phyloP scores from a whole-genome alignment of 1,284 basidiomycete species.

The Cryptococcus sp. region DNA sequence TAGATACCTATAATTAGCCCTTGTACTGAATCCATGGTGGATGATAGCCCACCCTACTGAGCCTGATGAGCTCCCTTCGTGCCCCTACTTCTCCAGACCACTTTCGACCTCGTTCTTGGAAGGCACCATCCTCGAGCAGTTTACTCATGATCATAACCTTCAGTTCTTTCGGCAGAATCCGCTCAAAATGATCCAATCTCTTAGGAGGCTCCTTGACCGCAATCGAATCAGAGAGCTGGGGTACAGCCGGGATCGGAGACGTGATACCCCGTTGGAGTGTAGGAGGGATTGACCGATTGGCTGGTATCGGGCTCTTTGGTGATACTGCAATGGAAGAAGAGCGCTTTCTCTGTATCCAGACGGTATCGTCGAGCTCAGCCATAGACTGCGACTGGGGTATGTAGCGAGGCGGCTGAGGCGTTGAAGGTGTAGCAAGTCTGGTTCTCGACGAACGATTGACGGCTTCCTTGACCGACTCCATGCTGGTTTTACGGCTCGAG shows the following conservation, averaged over 20 bases:
- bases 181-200: conserved; percentile 36
- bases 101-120: conserved; percentile 53
- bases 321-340: not conserved
- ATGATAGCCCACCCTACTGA: conserved; percentile 63
- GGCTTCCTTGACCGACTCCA: too few relatives aligned
- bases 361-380: not conserved
- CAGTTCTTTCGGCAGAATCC: conserved; percentile 67
- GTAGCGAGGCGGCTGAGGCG: too few relatives aligned
- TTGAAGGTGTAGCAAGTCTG: too few relatives aligned
- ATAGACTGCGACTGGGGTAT: too few relatives aligned
- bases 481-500: too few relatives aligned
- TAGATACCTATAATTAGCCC: conserved; percentile 64
- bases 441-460: too few relatives aligned
- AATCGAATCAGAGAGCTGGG: not conserved
- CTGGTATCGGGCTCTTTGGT: not conserved
- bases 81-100: conserved; percentile 71
- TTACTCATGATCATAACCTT: conserved; percentile 53
- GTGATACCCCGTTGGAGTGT: not conserved
- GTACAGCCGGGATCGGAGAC: conserved; percentile 8
- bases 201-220: not conserved
- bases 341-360: not conserved
- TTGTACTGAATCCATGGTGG: not conserved
- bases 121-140: conserved; percentile 49
- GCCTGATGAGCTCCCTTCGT: conserved; percentile 68
- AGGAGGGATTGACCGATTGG: not conserved